phyloP scores from a whole-genome alignment of 2,329 filamentous ascomycete genomes.

The Cryphonectria nitschkei region DNA sequence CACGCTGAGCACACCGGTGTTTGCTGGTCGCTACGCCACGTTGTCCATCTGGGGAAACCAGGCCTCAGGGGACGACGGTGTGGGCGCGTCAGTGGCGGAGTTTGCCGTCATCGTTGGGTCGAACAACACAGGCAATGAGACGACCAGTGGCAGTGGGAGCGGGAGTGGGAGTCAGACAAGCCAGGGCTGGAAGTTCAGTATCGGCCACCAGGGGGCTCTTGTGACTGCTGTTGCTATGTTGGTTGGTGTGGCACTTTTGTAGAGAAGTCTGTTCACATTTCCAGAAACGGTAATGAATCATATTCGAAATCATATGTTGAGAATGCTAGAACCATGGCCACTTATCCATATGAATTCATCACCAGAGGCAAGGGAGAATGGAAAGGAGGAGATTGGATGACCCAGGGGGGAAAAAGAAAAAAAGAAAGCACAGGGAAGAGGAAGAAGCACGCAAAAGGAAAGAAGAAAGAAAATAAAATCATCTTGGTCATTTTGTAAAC shows the following conservation, averaged over 20 bases:
- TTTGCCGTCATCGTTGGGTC: conserved; percentile 22
- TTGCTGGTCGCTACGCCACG: conserved; percentile 24
- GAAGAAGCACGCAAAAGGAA: too few species aligned
- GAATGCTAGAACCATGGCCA: too few species aligned
- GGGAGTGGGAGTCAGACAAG: background rate
- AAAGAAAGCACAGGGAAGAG: too few species aligned
- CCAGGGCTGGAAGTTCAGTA: background rate
- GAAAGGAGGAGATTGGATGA: too few species aligned
- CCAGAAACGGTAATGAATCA: too few species aligned
- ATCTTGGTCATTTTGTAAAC: too few species aligned
- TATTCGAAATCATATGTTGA: too few species aligned
- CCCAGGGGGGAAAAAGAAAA: too few species aligned
- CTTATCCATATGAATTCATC: too few species aligned
- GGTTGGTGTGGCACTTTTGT: background rate
- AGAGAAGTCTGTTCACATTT: background rate
- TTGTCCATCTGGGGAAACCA: conserved; percentile 28
- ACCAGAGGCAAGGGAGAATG: too few species aligned
- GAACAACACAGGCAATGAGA: background rate
- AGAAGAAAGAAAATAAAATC: too few species aligned
- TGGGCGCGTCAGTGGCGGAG: conserved; percentile 24
- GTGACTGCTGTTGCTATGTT: background rate
- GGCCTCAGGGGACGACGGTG: conserved; percentile 19
- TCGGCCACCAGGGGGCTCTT: background rate
- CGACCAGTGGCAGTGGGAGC: background rate
- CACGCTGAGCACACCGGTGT: conserved; percentile 17